Evolutionary conservation across 306 rosid species (phyloP).

Genomic region (Neltuma alba): DNA sequence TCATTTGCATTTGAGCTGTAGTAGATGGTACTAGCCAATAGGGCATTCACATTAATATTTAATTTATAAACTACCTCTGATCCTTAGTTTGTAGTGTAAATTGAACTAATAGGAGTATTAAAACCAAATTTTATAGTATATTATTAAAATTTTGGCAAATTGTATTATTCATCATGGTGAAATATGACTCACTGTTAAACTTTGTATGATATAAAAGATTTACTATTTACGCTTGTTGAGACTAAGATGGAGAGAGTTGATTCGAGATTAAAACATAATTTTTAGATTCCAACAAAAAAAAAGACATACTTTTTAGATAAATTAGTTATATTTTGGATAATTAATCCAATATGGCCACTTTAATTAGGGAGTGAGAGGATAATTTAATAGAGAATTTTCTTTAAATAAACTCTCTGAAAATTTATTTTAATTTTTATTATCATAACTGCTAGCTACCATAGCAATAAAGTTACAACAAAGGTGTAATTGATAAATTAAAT

Average conservation of each 20-base stretch:
- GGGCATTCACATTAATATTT: constrained; percentile 39
- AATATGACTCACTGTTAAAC: neutral
- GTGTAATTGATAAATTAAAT: neutral
- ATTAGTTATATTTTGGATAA: neutral
- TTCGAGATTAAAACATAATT: neutral
- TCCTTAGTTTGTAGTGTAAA: too few relatives aligned
- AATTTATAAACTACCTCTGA: too few relatives aligned
- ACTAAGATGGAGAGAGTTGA: neutral
- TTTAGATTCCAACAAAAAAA: too few relatives aligned
- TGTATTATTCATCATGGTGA: neutral
- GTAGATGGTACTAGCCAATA: constrained; percentile 48
- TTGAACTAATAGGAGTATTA: too few relatives aligned
- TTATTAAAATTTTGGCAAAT: neutral
- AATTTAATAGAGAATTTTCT: neutral
- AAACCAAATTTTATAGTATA: too few relatives aligned
- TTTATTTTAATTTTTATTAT: too few relatives aligned
- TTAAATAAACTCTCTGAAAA: neutral
- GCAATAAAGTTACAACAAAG: neutral
- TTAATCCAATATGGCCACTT: neutral
- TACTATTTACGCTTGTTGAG: neutral
- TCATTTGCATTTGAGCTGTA: constrained; percentile 26
- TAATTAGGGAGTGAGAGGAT: neutral
- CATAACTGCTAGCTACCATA: too few relatives aligned
- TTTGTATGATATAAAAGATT: neutral
- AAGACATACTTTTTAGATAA: neutral